phyloP scores from a whole-genome alignment of 2,329 filamentous ascomycete species.

The Monosporascus sp. region DNA sequence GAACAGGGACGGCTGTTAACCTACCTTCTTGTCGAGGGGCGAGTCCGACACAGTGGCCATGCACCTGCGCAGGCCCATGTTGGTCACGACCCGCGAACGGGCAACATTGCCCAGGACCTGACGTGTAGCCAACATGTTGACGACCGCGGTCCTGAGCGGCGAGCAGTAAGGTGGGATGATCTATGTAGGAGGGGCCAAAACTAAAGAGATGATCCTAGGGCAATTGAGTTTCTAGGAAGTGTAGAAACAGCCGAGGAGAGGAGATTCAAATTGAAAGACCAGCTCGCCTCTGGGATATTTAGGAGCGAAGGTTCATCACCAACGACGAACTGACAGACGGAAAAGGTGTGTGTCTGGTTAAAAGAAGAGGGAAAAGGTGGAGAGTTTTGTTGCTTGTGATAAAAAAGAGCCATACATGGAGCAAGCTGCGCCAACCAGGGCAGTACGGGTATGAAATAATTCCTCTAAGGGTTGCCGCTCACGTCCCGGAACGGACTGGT shows the following conservation, averaged over 20 bases:
- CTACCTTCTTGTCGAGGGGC: slow-evolving; percentile 83
- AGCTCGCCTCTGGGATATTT: slow-evolving; percentile 26
- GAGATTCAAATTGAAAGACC: slow-evolving; percentile 23
- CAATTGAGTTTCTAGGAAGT: slow-evolving; percentile 26
- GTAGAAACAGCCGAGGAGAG: slow-evolving; percentile 15
- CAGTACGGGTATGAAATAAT: not conserved
- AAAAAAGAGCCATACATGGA: slow-evolving; percentile 24
- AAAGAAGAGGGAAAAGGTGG: slow-evolving; percentile 29
- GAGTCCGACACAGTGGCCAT: slow-evolving; percentile 85
- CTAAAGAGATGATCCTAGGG: slow-evolving; percentile 12
- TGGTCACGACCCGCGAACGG: slow-evolving; percentile 49
- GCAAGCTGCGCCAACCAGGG: not conserved
- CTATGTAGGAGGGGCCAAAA: slow-evolving; percentile 1
- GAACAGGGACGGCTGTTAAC: slow-evolving; percentile 15
- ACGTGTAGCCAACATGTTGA: slow-evolving; percentile 66
- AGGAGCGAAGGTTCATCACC: slow-evolving; percentile 12
- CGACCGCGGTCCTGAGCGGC: slow-evolving; percentile 22
- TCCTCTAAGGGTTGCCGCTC: slow-evolving; percentile 1
- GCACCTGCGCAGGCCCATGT: slow-evolving; percentile 58
- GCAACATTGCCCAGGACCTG: slow-evolving; percentile 62
- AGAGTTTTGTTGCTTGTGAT: slow-evolving; percentile 31
- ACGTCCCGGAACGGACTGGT: slow-evolving; percentile 5
- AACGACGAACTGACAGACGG: slow-evolving; percentile 3
- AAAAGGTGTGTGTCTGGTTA: slow-evolving; percentile 6
- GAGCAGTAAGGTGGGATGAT: slow-evolving; percentile 13